Evolutionary conservation across 257 asterid species (phyloP).

Genomic region (Avicennia marina): DNA sequence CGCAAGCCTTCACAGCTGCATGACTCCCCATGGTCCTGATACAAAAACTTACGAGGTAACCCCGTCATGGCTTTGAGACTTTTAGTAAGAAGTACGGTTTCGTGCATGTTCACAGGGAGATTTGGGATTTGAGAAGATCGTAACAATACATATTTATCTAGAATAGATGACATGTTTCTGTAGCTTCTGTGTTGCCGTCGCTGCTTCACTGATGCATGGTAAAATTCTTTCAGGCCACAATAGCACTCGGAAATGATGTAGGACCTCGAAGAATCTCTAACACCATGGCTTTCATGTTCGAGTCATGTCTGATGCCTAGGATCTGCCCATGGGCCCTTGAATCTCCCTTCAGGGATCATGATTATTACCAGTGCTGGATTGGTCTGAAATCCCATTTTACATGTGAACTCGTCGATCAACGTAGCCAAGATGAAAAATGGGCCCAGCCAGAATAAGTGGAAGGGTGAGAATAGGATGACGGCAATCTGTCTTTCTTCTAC

Average conservation of each 20-base stretch:
- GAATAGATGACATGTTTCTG: background rate
- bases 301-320: conserved; percentile 87
- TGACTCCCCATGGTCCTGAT: conserved; percentile 99
- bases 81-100: too few relatives aligned
- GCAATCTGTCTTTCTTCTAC: too few relatives aligned
- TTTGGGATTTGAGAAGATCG: too few relatives aligned
- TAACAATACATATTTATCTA: background rate
- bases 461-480: too few relatives aligned
- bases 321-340: conserved; percentile 90
- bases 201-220: conserved; percentile 8
- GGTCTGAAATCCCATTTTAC: conserved; percentile 90
- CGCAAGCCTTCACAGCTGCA: conserved; percentile 97
- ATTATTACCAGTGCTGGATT: conserved; percentile 93
- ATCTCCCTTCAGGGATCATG: conserved; percentile 71
- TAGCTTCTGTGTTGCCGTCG: background rate
- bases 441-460: background rate
- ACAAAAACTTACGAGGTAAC: conserved; percentile 89
- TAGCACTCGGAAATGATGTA: conserved; percentile 64
- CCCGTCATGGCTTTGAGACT: background rate
- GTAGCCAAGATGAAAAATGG: background rate
- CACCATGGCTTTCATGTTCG: conserved; percentile 97
- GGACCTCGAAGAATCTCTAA: conserved; percentile 61
- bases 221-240: conserved; percentile 53
- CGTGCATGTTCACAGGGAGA: too few relatives aligned
- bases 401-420: conserved; percentile 9